These are phyloP conservation scores for Beauveria australis DNA, from an alignment of 2,329 filamentous ascomycete species.

Conservation along the genomic window DNA sequence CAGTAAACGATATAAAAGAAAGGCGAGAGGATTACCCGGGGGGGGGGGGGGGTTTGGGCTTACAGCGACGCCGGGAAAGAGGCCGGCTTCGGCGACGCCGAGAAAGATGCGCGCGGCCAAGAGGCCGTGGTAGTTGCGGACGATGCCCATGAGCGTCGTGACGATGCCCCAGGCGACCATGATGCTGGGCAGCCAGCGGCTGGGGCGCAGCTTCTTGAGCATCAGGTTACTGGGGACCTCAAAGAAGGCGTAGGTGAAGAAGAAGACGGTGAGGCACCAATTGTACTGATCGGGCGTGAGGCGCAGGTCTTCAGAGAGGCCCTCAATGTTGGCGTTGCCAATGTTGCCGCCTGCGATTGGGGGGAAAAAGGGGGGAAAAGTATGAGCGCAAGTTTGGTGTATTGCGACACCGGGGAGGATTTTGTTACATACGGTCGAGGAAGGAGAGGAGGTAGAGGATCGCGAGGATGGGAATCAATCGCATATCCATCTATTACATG, in stretches of 20 bases:
- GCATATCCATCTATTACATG: slow-evolving; percentile 32
- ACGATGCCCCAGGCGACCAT: slow-evolving; percentile 48
- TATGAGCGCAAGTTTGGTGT: background rate
- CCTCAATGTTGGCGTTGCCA: slow-evolving; percentile 17
- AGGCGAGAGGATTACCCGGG: background rate
- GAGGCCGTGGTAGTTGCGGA: slow-evolving; percentile 35
- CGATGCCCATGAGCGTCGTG: slow-evolving; percentile 42
- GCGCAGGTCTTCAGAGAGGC: slow-evolving; percentile 11
- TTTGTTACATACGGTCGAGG: slow-evolving; percentile 37
- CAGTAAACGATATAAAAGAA: slow-evolving; percentile 8
- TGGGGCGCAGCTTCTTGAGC: slow-evolving; percentile 65
- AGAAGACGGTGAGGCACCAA: slow-evolving; percentile 30
- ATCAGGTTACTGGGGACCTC: slow-evolving; percentile 72
- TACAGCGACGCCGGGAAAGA: slow-evolving; percentile 53
- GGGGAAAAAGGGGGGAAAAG: background rate
- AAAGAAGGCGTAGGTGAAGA: slow-evolving; percentile 36
- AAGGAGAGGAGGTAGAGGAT: slow-evolving; percentile 56
- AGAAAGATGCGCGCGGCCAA: slow-evolving; percentile 46
- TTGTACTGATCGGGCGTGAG: slow-evolving; percentile 24
- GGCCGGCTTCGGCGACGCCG: slow-evolving; percentile 57
- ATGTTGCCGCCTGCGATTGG: slow-evolving; percentile 10
- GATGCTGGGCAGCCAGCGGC: slow-evolving; percentile 64
- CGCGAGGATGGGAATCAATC: slow-evolving; percentile 49
- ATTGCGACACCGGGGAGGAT: background rate
- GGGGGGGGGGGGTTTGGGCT: background rate